phyloP scores from a whole-genome alignment of 176 grass and related monocot species.

The Hordeum marinum region DNA sequence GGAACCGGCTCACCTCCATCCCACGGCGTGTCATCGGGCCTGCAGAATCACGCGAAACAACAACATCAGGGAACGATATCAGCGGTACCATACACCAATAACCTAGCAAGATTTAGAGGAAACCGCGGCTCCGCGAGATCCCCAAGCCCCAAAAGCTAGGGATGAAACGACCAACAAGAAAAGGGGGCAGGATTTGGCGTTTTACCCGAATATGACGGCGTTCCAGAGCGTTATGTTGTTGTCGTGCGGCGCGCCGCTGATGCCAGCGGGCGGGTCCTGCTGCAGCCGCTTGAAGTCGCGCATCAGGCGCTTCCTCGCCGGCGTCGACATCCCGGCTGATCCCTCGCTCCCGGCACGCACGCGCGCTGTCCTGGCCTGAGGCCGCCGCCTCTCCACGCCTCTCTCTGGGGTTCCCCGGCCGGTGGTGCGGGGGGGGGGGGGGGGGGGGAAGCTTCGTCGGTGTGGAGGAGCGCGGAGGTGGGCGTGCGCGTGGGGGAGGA shows the following conservation, averaged over 20 bases:
- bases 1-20: slow-evolving; percentile 65
- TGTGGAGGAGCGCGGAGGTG: not conserved
- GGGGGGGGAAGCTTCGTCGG: slow-evolving; percentile 33
- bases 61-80: not conserved
- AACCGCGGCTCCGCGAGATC: not conserved
- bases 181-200: not conserved
- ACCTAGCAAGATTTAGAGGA: not conserved
- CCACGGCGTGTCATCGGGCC: slow-evolving; percentile 87
- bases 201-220: slow-evolving; percentile 82
- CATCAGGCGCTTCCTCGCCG: slow-evolving; percentile 96
- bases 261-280: slow-evolving; percentile 88
- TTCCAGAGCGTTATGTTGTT: slow-evolving; percentile 98
- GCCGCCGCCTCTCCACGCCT: too few relatives aligned
- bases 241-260: slow-evolving; percentile 92
- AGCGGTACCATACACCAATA: not conserved
- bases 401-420: not conserved
- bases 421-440: slow-evolving; percentile 7
- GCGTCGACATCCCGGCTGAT: slow-evolving; percentile 65
- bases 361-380: too few relatives aligned
- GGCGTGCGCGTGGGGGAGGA: not conserved
- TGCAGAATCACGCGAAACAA: slow-evolving; percentile 37
- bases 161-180: too few relatives aligned
- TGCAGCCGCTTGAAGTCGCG: slow-evolving; percentile 92
- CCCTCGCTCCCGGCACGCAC: not conserved
- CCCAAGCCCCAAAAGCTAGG: not conserved